These are phyloP conservation scores for Vitis amurensis DNA, from an alignment of 164 flowering plant genomes.

Conservation along the genomic window DNA sequence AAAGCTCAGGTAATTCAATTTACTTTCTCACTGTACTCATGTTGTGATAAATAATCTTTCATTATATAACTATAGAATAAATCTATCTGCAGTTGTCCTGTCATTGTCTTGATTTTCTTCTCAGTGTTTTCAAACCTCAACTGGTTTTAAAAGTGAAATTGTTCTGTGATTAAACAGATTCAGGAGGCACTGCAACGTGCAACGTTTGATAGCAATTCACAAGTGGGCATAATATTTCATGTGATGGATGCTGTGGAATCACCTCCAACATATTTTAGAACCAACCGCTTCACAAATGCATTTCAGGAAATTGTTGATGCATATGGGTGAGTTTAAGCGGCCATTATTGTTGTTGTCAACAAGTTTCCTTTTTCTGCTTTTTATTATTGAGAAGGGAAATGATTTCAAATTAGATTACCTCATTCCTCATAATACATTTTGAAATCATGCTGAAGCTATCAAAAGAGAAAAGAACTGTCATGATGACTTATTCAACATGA, in stretches of 20 bases:
- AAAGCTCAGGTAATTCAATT: conserved; percentile 59
- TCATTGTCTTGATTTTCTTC: neutral
- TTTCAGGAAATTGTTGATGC: conserved; percentile 98
- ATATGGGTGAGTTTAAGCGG: conserved; percentile 65
- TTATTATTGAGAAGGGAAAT: neutral
- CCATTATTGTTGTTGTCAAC: neutral
- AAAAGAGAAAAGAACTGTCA: no score
- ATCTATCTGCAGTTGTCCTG: neutral
- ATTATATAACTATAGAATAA: no score
- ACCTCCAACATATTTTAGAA: conserved; percentile 95
- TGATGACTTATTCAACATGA: no score
- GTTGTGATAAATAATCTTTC: neutral
- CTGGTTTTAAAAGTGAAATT: neutral
- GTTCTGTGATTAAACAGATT: conserved; percentile 50
- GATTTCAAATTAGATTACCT: neutral
- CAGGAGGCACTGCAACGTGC: conserved; percentile 94
- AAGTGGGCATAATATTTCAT: conserved; percentile 93
- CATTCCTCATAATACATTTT: neutral
- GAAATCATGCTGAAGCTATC: no score
- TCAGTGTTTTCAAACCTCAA: neutral
- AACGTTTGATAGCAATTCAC: conserved; percentile 91
- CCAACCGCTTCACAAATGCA: conserved; percentile 75
- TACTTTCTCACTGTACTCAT: neutral
- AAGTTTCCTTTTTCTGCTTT: neutral
- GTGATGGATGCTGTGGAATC: conserved; percentile 82